Percentiles rank a stretch among this genome's conserved stretches.
Evolutionary conservation across 1,284 basidiomycete species (phyloP).

Genomic region (Coriolopsis trogii): DNA sequence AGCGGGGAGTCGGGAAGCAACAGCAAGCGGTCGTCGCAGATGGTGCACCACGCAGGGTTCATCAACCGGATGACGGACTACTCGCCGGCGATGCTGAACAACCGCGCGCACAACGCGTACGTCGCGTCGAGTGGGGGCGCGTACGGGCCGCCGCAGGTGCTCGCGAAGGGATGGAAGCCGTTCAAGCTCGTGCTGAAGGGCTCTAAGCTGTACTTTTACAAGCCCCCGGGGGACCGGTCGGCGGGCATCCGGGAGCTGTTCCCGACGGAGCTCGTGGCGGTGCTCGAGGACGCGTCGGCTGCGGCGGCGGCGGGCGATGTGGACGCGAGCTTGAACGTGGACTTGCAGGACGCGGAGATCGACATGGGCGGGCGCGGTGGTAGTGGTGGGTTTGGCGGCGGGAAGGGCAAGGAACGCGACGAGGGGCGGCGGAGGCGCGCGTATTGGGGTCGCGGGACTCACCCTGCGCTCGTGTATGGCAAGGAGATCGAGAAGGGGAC

Average conservation of each 20-base stretch:
- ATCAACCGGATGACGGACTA: slow-evolving; percentile 69
- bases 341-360: slow-evolving; percentile 40
- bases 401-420: slow-evolving; percentile 37
- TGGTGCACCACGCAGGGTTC: slow-evolving; percentile 73
- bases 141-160: slow-evolving; percentile 30
- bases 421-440: slow-evolving; percentile 62
- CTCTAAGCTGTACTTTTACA: slow-evolving; percentile 81
- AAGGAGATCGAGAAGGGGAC: slow-evolving; percentile 62
- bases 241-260: slow-evolving; percentile 73
- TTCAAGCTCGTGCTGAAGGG: slow-evolving; percentile 82
- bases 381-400: too few species aligned
- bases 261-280: slow-evolving; percentile 60
- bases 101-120: slow-evolving; percentile 36
- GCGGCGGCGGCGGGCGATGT: too few species aligned
- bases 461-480: slow-evolving; percentile 66
- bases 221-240: slow-evolving; percentile 70
- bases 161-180: slow-evolving; percentile 78
- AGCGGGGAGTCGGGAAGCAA: too few species aligned
- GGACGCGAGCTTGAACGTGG: slow-evolving; percentile 27
- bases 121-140: slow-evolving; percentile 27
- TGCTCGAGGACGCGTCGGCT: slow-evolving; percentile 46
- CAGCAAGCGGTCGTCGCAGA: slow-evolving; percentile 69
- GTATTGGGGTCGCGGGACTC: slow-evolving; percentile 77
- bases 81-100: slow-evolving; percentile 36
- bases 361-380: slow-evolving; percentile 27